A percentile compares a stretch with the other conserved stretches of the same genome.
These are phyloP conservation scores for Isabelozyma pseudorhagii DNA, from an alignment of 805 yeast genomes.

Conservation along the genomic window DNA sequence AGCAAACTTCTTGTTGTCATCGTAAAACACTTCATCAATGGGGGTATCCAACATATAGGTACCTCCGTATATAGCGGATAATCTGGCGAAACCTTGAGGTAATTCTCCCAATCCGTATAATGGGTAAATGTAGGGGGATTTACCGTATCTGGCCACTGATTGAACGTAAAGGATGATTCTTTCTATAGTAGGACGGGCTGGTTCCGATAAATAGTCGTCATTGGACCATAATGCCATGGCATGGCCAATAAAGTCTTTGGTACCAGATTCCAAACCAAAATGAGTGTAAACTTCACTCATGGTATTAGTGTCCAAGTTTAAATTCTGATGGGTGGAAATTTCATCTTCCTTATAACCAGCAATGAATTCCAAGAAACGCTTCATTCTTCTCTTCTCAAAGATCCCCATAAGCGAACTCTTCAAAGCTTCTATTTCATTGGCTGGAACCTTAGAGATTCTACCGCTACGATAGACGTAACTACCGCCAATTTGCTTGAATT, in stretches of 20 bases:
- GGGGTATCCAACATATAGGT: conserved; percentile 98
- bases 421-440: conserved; percentile 88
- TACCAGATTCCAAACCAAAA: conserved; percentile 88
- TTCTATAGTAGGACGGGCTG: conserved; percentile 89
- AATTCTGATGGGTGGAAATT: conserved; percentile 75
- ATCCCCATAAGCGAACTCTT: conserved; percentile 91
- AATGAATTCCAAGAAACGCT: conserved; percentile 85
- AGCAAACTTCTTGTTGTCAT: conserved; percentile 58
- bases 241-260: conserved; percentile 95
- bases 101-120: conserved; percentile 95
- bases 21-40: conserved; percentile 80
- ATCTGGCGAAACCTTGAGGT: conserved; percentile 98
- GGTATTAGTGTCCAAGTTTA: conserved; percentile 81
- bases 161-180: conserved; percentile 82
- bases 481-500: conserved; percentile 95
- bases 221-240: conserved; percentile 97
- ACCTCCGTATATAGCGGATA: conserved; percentile 97
- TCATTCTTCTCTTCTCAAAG: conserved; percentile 94
- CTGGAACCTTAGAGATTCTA: conserved; percentile 90
- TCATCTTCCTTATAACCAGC: conserved; percentile 78
- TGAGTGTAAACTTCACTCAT: conserved; percentile 89
- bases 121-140: conserved; percentile 95
- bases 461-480: conserved; percentile 91
- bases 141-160: conserved; percentile 92
- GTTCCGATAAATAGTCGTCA: conserved; percentile 82